These are phyloP conservation scores for Naganishia albida DNA, from an alignment of 1,284 basidiomycete species.

Conservation along the genomic window DNA sequence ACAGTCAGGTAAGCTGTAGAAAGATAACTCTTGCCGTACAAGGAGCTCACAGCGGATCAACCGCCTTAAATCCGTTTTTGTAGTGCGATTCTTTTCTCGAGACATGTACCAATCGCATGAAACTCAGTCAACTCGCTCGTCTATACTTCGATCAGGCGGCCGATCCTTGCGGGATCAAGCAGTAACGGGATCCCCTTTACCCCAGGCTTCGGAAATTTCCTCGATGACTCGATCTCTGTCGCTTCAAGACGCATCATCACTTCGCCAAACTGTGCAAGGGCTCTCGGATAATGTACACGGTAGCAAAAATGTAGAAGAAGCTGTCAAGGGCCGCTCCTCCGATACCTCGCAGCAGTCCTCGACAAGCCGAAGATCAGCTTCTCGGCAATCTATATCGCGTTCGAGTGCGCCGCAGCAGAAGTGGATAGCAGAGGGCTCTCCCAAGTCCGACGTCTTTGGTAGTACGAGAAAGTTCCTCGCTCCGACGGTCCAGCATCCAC, in stretches of 20 bases:
- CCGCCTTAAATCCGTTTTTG: neutral
- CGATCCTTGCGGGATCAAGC: too few relatives aligned
- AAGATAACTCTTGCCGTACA: neutral
- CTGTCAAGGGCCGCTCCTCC: neutral
- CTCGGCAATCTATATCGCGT: neutral
- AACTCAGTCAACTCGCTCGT: too few relatives aligned
- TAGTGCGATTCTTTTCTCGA: slow-evolving; percentile 25
- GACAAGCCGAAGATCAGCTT: neutral
- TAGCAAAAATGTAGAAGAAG: neutral
- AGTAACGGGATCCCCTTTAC: too few relatives aligned
- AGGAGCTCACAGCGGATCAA: too few relatives aligned
- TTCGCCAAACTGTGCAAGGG: neutral
- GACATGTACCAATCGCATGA: neutral
- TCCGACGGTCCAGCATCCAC: neutral
- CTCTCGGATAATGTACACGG: neutral
- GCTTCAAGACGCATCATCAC: neutral
- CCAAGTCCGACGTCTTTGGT: slow-evolving; percentile 15
- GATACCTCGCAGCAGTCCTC: neutral
- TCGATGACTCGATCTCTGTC: neutral
- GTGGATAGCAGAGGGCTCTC: neutral
- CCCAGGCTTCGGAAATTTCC: too few relatives aligned
- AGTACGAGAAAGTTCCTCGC: neutral
- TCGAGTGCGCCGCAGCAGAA: neutral
- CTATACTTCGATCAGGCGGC: too few relatives aligned
- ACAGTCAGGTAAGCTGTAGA: slow-evolving; percentile 10